Percentiles rank a stretch among this genome's conserved stretches.
These are phyloP conservation scores for Thymus quinquecostatus DNA, from an alignment of 257 asterid genomes.

Conservation along the genomic window DNA sequence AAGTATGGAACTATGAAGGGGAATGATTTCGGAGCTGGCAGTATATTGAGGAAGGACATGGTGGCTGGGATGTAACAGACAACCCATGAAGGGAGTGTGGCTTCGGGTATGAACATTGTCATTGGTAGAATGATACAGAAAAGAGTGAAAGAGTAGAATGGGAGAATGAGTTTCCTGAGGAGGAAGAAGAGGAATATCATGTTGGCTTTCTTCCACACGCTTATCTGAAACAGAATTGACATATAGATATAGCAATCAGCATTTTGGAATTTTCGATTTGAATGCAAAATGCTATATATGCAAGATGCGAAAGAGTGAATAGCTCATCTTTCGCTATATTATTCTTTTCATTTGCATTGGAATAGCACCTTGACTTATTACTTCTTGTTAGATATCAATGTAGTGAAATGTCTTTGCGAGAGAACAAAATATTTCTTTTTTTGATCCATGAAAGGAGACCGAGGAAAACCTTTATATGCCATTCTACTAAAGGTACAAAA, in stretches of 20 bases:
- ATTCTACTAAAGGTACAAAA: neutral
- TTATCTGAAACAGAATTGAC: conserved; percentile 42
- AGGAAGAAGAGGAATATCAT: conserved; percentile 75
- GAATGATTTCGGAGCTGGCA: conserved; percentile 91
- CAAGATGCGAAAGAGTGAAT: too few relatives aligned
- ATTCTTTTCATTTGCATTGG: too few relatives aligned
- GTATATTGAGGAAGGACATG: conserved; percentile 74
- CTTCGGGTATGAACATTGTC: conserved; percentile 96
- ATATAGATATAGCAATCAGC: conserved; percentile 19
- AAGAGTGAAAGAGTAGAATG: conserved; percentile 90
- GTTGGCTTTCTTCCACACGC: conserved; percentile 58
- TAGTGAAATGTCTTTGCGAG: too few relatives aligned
- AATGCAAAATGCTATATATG: too few relatives aligned
- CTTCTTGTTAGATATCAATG: too few relatives aligned
- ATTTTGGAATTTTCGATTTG: neutral
- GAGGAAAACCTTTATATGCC: neutral
- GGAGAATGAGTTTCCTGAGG: conserved; percentile 75
- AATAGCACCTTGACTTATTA: too few relatives aligned
- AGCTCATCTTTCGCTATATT: too few relatives aligned
- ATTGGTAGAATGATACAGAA: conserved; percentile 90
- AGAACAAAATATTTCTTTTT: too few relatives aligned
- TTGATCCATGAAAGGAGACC: too few relatives aligned
- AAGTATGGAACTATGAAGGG: conserved; percentile 93
- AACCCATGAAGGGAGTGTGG: conserved; percentile 87
- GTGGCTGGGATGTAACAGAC: conserved; percentile 84